Base-by-base conservation (phyloP, 225 moss, liverwort and hornwort species). In the Anthoceros angustus region DNA sequence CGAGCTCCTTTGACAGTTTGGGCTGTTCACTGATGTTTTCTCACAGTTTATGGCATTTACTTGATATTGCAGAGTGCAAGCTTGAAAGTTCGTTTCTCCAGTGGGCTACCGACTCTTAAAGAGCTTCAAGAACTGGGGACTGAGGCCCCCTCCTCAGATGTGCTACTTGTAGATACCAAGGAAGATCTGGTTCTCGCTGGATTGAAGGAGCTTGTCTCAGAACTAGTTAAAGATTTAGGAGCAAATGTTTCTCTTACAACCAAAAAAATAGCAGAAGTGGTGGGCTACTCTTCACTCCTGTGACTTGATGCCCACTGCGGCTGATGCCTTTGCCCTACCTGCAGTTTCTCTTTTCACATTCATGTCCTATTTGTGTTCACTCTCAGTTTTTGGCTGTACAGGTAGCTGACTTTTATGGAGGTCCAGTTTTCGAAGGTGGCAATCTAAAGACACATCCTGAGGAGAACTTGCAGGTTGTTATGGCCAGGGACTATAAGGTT, bases 341-440 rank as follows among this genome's bases (percentile, higher is more conserved):
- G 32, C 32, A 32, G 2, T 32, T 32, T 32, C 32, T 32, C 32
- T 32, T 32, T 32, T 32, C 32, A 32, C 1, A 32, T 32, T 32
- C 32, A 62, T 63, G 38, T 55, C 67, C 40, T 64, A 61, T 32
- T 61, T 32, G 3, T 66, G 48, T 50, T 73, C 11, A n/a, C 12
- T 42, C 23, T 55, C 16, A 55, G 14, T 7, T 55, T 55, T 1
- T 9, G 12, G 12, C 55, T 15, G 14, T 5, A 10, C 75, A 94
- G 94, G 94, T 94, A 40, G 83, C 94, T 48, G 90, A 94, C 69
- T 94, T 90, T 61, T 94, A 94, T 66, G 94, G 94, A 18, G 94
- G 94, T 71, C 90, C 90, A 46, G 74, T 90, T 25, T 93, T 86
- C 69, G 93, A 93, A 75, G 84, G 87, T 39, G 90, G 87, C 50